Evolutionary conservation across 345 rosid genomes (phyloP).

Genomic region (Populus ilicifolia): DNA sequence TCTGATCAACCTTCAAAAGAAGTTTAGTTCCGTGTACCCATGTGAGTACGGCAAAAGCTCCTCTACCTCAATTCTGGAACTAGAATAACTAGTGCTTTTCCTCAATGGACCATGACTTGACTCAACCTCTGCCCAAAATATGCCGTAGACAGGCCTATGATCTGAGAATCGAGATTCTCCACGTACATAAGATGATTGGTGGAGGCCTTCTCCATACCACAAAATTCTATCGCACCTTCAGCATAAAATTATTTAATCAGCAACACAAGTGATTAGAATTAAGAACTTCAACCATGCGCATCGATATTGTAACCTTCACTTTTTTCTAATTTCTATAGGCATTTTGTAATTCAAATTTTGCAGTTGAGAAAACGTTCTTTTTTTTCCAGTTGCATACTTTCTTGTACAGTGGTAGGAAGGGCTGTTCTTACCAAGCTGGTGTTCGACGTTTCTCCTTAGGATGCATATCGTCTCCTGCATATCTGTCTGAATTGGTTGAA

Average conservation of each 20-base stretch:
- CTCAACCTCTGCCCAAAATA: slow-evolving; percentile 90
- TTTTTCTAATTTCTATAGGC: background rate
- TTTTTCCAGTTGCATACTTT: background rate
- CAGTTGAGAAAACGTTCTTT: background rate
- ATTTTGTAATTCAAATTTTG: background rate
- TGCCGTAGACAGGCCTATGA: slow-evolving; percentile 95
- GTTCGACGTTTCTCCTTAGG: slow-evolving; percentile 97
- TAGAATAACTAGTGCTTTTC: slow-evolving; percentile 68
- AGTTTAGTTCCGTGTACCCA: slow-evolving; percentile 91
- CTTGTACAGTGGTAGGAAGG: background rate
- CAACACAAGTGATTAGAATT: background rate
- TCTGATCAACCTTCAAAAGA: slow-evolving; percentile 47
- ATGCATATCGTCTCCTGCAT: slow-evolving; percentile 84
- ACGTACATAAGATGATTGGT: slow-evolving; percentile 78
- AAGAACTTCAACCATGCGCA: background rate
- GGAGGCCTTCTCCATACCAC: slow-evolving; percentile 96
- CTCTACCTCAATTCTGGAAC: slow-evolving; percentile 78
- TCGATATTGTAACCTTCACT: background rate
- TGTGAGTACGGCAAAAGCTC: slow-evolving; percentile 86
- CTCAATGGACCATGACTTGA: slow-evolving; percentile 67
- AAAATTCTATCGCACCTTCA: slow-evolving; percentile 92
- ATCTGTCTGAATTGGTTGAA: slow-evolving; percentile 93
- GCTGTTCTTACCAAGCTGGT: slow-evolving; percentile 80
- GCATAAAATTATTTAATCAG: slow-evolving; percentile 19
- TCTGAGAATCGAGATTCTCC: slow-evolving; percentile 96